A percentile compares a stretch with the other conserved stretches of the same genome.
Evolutionary conservation across 768 basidiomycete species (phyloP).

Genomic region (Podaxis sp.): DNA sequence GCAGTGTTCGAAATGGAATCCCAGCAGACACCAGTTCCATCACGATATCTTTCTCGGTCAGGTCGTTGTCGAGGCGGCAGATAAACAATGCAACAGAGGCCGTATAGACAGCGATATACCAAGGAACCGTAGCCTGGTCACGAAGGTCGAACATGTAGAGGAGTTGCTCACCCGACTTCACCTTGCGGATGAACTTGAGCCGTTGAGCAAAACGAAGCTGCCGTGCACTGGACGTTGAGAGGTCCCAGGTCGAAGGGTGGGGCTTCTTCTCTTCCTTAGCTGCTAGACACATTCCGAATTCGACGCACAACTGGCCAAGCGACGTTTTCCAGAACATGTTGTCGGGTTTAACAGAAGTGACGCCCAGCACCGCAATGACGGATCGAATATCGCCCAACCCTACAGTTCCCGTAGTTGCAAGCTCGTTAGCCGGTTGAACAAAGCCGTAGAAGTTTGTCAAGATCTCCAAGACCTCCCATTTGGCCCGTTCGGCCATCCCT

Average conservation of each 20-base stretch:
- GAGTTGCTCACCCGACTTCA: background rate
- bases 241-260: background rate
- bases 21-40: constrained; percentile 1
- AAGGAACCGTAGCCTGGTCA: background rate
- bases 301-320: background rate
- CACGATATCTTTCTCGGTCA: background rate
- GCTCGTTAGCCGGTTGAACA: background rate
- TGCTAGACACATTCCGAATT: background rate
- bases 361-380: background rate
- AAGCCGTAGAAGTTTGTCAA: background rate
- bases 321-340: background rate
- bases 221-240: background rate
- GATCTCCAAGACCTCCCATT: background rate
- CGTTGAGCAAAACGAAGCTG: background rate
- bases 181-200: background rate
- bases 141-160: constrained; percentile 3
- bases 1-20: too few relatives aligned
- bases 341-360: background rate
- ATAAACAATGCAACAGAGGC: background rate
- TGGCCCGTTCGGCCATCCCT: background rate
- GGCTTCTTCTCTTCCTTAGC: background rate
- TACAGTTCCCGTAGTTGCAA: background rate
- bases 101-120: background rate
- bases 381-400: background rate
- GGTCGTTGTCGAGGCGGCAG: background rate